Evolutionary conservation across 208 protist genomes (phyloP).

Genomic region (Leishmania guyanensis): DNA sequence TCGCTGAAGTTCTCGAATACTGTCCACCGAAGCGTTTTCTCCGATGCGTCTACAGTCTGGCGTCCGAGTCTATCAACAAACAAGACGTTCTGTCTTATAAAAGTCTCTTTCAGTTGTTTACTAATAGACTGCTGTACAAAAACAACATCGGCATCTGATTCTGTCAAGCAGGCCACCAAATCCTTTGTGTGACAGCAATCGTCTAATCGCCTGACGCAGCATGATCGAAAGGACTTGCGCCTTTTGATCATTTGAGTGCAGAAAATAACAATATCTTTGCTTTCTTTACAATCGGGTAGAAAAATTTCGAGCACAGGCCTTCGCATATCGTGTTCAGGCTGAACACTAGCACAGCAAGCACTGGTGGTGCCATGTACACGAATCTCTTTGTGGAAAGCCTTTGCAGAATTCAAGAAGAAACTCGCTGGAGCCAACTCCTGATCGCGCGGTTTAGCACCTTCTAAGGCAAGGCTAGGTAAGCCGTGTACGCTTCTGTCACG

Average conservation of each 20-base stretch:
- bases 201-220: constrained; percentile 19
- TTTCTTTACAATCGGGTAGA: not conserved
- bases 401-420: not conserved
- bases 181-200: not conserved
- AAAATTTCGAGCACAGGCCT: not conserved
- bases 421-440: not conserved
- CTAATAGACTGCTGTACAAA: constrained; percentile 9
- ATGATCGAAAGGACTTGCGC: constrained; percentile 17
- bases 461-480: not conserved
- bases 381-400: not conserved
- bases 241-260: constrained; percentile 5
- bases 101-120: not conserved
- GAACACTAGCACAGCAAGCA: not conserved
- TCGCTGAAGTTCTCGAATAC: constrained; percentile 20
- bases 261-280: constrained; percentile 1
- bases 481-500: not conserved
- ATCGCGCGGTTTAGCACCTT: not conserved
- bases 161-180: not conserved
- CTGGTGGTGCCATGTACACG: not conserved
- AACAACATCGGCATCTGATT: constrained; percentile 7
- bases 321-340: not conserved
- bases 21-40: constrained; percentile 2
- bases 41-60: constrained; percentile 1
- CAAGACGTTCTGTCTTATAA: not conserved
- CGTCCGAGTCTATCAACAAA: constrained; percentile 22